Evolutionary conservation across 208 protist genomes (phyloP).

Genomic region (Crithidia thermophila): DNA sequence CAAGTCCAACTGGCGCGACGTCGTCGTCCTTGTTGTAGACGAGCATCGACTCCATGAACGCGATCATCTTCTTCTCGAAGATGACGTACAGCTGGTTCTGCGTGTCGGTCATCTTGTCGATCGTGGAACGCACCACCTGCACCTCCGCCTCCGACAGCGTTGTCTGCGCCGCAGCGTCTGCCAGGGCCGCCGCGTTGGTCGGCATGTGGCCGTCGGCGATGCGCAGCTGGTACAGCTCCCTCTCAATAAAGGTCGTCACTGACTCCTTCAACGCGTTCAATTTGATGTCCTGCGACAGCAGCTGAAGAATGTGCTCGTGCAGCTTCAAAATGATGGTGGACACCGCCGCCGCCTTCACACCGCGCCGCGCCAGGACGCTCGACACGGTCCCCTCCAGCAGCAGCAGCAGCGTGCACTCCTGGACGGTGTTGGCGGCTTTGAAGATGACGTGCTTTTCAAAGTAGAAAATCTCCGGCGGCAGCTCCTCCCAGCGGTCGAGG

Average conservation of each 20-base stretch:
- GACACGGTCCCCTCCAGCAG: slow-evolving; percentile 75
- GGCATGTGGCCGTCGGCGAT: background rate
- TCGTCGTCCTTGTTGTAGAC: slow-evolving; percentile 16
- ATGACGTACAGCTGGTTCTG: slow-evolving; percentile 61
- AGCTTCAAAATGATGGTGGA: slow-evolving; percentile 48
- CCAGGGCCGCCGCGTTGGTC: slow-evolving; percentile 12
- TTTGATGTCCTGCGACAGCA: slow-evolving; percentile 59
- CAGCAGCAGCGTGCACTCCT: slow-evolving; percentile 71
- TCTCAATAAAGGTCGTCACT: slow-evolving; percentile 50
- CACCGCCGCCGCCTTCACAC: slow-evolving; percentile 37
- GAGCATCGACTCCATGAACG: slow-evolving; percentile 41
- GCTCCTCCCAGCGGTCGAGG: slow-evolving; percentile 66
- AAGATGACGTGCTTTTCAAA: slow-evolving; percentile 85
- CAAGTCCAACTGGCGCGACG: slow-evolving; percentile 53
- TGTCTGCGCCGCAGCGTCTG: background rate
- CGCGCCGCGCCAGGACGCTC: slow-evolving; percentile 55
- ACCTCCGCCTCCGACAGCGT: slow-evolving; percentile 54
- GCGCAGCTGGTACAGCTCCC: slow-evolving; percentile 30
- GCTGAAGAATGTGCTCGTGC: slow-evolving; percentile 53
- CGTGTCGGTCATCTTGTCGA: slow-evolving; percentile 89
- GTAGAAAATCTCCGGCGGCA: slow-evolving; percentile 76
- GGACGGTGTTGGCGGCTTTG: slow-evolving; percentile 77
- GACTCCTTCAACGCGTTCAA: slow-evolving; percentile 62
- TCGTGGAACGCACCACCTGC: slow-evolving; percentile 41
- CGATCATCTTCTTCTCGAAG: slow-evolving; percentile 72